phyloP scores from a whole-genome alignment of 2,329 filamentous ascomycete genomes.

The Cytospora mali region DNA sequence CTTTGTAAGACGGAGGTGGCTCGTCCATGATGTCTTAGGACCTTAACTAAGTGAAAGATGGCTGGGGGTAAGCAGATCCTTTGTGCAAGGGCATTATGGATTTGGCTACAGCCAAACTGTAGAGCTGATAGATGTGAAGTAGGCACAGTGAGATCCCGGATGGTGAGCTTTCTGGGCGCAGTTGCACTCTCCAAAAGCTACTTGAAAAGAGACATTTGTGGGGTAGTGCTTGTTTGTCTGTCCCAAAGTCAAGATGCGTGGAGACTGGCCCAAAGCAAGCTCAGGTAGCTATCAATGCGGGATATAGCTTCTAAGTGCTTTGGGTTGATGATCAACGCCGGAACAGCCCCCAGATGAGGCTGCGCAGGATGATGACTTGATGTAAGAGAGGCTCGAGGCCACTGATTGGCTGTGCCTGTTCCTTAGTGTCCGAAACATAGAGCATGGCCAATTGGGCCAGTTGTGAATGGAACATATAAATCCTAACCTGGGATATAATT shows the following conservation, averaged over 20 bases:
- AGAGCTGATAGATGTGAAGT: not conserved
- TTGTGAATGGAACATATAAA: not conserved
- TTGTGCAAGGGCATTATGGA: not conserved
- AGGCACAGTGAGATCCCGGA: not conserved
- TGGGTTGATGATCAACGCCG: not conserved
- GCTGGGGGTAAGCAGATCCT: not conserved
- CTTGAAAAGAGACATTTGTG: not conserved
- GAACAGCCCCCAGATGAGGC: not conserved
- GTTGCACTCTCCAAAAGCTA: not conserved
- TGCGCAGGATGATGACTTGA: conserved; percentile 20
- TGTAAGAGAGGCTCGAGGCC: not conserved
- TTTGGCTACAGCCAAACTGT: not conserved
- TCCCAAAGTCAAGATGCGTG: not conserved
- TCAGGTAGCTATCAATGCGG: no score
- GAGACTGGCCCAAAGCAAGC: not conserved
- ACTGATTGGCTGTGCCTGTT: conserved; percentile 17
- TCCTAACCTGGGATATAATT: not conserved
- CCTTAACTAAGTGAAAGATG: not conserved
- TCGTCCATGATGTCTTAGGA: conserved; percentile 35
- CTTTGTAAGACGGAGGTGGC: conserved; percentile 55
- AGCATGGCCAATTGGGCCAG: no score
- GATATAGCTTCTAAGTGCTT: no score
- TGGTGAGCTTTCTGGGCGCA: not conserved
- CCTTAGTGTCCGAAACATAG: not conserved
- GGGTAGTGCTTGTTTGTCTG: not conserved